Evolutionary conservation across 345 rosid genomes (phyloP).

Genomic region (Viola odorata): DNA sequence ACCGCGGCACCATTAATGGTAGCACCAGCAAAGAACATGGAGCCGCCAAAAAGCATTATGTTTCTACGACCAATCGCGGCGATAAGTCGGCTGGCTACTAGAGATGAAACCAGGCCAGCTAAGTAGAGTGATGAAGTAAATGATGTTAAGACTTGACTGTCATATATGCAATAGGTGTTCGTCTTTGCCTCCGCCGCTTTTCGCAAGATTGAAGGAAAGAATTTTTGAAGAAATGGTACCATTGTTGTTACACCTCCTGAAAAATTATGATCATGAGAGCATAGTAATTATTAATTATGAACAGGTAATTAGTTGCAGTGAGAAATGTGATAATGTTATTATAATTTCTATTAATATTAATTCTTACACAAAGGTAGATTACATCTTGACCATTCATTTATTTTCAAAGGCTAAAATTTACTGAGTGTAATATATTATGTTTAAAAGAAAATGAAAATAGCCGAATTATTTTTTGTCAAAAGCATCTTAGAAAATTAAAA

Average conservation of each 20-base stretch:
- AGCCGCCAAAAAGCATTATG: constrained; percentile 67
- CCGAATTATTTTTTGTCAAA: too few relatives aligned
- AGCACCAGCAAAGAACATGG: constrained; percentile 64
- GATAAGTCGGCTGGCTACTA: constrained; percentile 63
- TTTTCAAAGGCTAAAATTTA: too few relatives aligned
- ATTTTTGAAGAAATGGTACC: constrained; percentile 67
- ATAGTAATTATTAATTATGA: background rate
- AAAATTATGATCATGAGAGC: background rate
- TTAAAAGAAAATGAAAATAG: too few relatives aligned
- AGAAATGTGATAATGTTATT: too few relatives aligned
- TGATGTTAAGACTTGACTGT: constrained; percentile 58
- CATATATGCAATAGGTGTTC: constrained; percentile 55
- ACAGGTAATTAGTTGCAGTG: background rate
- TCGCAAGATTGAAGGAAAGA: constrained; percentile 59
- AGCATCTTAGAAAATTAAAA: too few relatives aligned
- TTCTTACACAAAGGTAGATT: too few relatives aligned
- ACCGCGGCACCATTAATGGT: constrained; percentile 73
- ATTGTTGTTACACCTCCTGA: constrained; percentile 87
- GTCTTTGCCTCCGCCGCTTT: constrained; percentile 47
- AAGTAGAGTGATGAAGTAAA: constrained; percentile 80
- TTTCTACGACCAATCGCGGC: constrained; percentile 52
- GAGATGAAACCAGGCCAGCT: constrained; percentile 65
- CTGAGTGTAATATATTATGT: too few relatives aligned
- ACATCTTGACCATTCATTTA: too few relatives aligned
- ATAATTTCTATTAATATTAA: too few relatives aligned